phyloP scores from a whole-genome alignment of 2,329 filamentous ascomycete species.

The Arthrobotrys pseudoclavata region DNA sequence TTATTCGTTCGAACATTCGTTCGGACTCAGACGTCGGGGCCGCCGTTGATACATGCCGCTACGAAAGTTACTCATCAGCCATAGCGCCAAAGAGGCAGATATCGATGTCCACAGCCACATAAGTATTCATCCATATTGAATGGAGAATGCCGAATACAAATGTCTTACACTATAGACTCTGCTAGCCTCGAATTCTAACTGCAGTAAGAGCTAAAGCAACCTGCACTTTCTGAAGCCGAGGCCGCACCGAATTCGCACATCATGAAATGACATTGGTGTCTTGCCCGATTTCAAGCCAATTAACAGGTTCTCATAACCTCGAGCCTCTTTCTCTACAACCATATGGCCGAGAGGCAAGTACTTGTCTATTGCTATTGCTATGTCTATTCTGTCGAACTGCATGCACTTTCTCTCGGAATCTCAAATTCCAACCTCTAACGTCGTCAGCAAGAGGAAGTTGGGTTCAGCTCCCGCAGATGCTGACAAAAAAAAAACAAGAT shows the following conservation, averaged over 20 bases:
- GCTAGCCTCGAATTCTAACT: too few species aligned
- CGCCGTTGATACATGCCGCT: not conserved
- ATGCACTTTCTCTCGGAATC: not conserved
- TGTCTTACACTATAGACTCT: not conserved
- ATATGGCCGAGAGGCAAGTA: not conserved
- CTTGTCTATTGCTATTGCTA: not conserved
- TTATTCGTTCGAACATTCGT: not conserved
- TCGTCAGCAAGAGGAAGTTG: not conserved
- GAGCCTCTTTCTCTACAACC: not conserved
- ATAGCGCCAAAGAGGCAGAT: not conserved
- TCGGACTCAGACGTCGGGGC: not conserved
- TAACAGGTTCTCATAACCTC: not conserved
- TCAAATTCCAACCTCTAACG: not conserved
- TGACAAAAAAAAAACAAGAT: conserved; percentile 1
- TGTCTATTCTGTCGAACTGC: not conserved
- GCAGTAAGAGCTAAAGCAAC: not conserved
- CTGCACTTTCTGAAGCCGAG: conserved; percentile 11
- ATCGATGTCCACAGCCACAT: not conserved
- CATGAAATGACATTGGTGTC: not conserved
- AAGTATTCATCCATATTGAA: not conserved
- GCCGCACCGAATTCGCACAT: not conserved
- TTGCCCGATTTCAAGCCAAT: not conserved
- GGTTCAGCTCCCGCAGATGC: not conserved
- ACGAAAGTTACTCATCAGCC: not conserved
- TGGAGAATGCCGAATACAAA: not conserved